phyloP scores from a whole-genome alignment of 306 rosid species.

The Glycine soja region DNA sequence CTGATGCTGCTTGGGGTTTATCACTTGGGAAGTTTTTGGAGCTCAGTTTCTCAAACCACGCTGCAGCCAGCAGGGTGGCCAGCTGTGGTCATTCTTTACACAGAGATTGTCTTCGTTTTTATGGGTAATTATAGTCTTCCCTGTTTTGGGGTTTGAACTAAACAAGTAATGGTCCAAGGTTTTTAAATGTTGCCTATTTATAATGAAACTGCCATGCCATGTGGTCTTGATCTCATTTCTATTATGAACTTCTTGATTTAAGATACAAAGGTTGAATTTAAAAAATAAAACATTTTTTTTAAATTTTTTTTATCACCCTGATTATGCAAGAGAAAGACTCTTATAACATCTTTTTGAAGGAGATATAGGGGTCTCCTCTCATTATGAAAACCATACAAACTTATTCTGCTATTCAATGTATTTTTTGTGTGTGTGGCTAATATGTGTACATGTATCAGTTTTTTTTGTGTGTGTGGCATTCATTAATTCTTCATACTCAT shows the following conservation, averaged over 20 bases:
- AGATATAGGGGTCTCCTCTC: neutral
- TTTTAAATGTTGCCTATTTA: conserved; percentile 14
- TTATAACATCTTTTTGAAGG: conserved; percentile 37
- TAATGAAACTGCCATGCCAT: conserved; percentile 10
- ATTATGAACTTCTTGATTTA: conserved; percentile 23
- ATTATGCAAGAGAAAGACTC: conserved; percentile 36
- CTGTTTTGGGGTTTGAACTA: conserved; percentile 24
- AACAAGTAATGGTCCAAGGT: conserved; percentile 28
- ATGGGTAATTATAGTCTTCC: conserved; percentile 68
- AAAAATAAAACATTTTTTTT: conserved; percentile 13
- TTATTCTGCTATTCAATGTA: conserved; percentile 33
- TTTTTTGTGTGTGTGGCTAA: neutral
- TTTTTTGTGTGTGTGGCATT: conserved; percentile 28
- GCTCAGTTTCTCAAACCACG: conserved; percentile 98
- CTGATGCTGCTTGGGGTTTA: conserved; percentile 99
- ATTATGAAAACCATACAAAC: conserved; percentile 34
- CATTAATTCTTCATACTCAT: conserved; percentile 30
- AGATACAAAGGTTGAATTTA: conserved; percentile 16
- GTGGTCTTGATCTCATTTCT: conserved; percentile 35
- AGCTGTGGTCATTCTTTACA: conserved; percentile 99
- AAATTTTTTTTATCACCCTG: conserved; percentile 28
- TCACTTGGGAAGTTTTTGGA: conserved; percentile 99
- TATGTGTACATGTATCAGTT: neutral
- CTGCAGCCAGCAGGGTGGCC: conserved; percentile 98
- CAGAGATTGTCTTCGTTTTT: conserved; percentile 97